phyloP scores from a whole-genome alignment of 331 rosid species.

The Pyracantha coccinea region DNA sequence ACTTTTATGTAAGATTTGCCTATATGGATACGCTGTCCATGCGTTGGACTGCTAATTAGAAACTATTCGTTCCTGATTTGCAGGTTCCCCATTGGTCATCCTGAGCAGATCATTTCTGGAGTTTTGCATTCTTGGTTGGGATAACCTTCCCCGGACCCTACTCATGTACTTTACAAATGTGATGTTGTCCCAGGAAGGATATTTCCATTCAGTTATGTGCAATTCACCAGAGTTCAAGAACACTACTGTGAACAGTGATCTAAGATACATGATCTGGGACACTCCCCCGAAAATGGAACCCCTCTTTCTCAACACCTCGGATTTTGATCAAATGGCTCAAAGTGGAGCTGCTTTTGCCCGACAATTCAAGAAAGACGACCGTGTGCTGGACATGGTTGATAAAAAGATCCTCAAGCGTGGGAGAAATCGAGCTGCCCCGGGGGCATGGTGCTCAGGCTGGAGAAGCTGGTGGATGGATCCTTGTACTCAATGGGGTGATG shows the following conservation, averaged over 20 bases:
- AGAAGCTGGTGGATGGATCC: constrained; percentile 82
- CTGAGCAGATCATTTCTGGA: constrained; percentile 79
- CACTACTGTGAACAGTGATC: constrained; percentile 76
- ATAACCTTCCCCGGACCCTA: constrained; percentile 78
- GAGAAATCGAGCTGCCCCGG: constrained; percentile 41
- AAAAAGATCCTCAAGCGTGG: constrained; percentile 61
- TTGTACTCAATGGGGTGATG: constrained; percentile 85
- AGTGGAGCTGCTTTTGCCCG: constrained; percentile 93
- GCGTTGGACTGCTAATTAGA: constrained; percentile 7
- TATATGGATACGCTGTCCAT: background rate
- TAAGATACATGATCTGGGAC: constrained; percentile 89
- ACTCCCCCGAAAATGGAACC: constrained; percentile 88
- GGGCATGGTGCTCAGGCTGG: constrained; percentile 83
- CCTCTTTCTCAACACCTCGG: constrained; percentile 61
- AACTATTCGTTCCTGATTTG: constrained; percentile 14
- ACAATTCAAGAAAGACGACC: constrained; percentile 53
- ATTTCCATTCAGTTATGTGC: constrained; percentile 87
- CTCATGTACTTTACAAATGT: constrained; percentile 90
- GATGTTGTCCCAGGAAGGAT: constrained; percentile 80
- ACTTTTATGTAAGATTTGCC: constrained; percentile 2
- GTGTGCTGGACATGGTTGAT: constrained; percentile 71
- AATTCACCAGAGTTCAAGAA: constrained; percentile 76
- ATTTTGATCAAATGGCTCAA: constrained; percentile 55
- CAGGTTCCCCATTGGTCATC: constrained; percentile 95
- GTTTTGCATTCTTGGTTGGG: constrained; percentile 91